Base-by-base conservation (phyloP, 331 rosid genomes). In the Acacia pycnantha region DNA sequence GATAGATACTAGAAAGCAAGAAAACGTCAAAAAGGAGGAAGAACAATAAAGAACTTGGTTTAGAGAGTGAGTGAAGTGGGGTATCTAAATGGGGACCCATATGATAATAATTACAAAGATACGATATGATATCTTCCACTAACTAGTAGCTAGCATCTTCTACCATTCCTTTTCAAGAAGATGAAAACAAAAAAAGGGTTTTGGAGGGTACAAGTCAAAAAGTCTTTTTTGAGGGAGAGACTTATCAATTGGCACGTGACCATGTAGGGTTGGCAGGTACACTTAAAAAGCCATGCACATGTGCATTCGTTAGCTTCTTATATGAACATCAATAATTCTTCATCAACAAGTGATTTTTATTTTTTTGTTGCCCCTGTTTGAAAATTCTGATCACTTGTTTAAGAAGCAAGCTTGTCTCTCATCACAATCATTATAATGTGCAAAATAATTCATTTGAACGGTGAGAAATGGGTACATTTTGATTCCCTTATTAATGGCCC, bases 251-350 rank as follows among this genome's bases (percentile, higher is more conserved):
- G 75, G 75, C 54, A 21, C 58, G 51, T 70, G 76, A 70, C 40
- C 53, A 43, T 70, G 76, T 70, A 22, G 76, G 76, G 76, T 24
- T 29, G 76, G 76, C 22, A 24, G 76, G 76, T 24, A 22, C 76
- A 29, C 22, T 41, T 43, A 47, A 0, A 13, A 44, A 24, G 29
- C 31, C 56, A 43, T 70, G 22, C 76, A 44, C 76, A 43, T 70
- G 76, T 44, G 56, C 76, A 8, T 15, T 15, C 1, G 51, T 44
- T 3, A 11, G 46, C 58, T 44, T 44, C 21, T 44, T 50, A 31
- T 33, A 33, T 7, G 24, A 8, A 31, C 24, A 16, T 65, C 71
- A 65, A 65, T 65, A 65, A 65, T 65, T 65, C 41, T 65, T 16
- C 71, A 65, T 65, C 24, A 31, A 29, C 11, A 64, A 64, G 41